Base-by-base conservation (phyloP, 2,329 filamentous ascomycete genomes). In the Ophiostoma sp. region DNA sequence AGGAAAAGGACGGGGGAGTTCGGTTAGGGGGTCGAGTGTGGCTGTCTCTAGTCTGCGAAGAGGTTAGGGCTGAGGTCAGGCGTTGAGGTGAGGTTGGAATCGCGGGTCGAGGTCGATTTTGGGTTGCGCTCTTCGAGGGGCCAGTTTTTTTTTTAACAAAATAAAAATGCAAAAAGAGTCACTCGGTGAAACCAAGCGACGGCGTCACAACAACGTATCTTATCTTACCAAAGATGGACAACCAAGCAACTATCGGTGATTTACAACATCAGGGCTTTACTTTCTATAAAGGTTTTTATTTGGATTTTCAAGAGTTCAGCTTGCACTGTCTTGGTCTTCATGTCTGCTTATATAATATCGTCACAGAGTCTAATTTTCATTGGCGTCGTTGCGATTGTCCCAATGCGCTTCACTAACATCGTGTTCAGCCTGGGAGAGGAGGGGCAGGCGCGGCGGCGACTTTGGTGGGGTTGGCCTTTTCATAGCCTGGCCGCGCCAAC, bases 331-430 rank as follows among this genome's bases (percentile, higher is more conserved):
- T 9, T 38, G 11, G 14, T 58, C 4, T 58, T 60, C 36, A 36
- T 36, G 18, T 7, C 4, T 62, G 36, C 12, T 38, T 41, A 62
- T 41, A 42, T 18, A 63, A 42, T 27, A 27, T n/a, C 40, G 18
- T 18, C 6, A 5, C 40, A 11, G 27, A 27, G 27, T 27, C 27
- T 2, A 27, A 27, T 27, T 27, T 16, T 44, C 16, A 41, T 62
- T 44, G 60, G 60, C 60, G 40, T 62, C 27, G 27, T 27, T 27
- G 27, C 27, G 27, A 27, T 27, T 36, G 52, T n/a, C 16, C 14
- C 58, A 62, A 62, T 41, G 60, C 40, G 60, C 60, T 63, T 63
- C 60, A 44, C 60, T 63, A 63, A 63, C 60, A 63, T 63, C 60
- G 8, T 63, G 36, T 4, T 16, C 27, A 9, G 9, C n/a, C 38